Percentiles rank a stretch among this genome's conserved stretches.
These are phyloP conservation scores for Fistulinella cinereoalba DNA, from an alignment of 1,284 basidiomycete genomes.

Conservation along the genomic window DNA sequence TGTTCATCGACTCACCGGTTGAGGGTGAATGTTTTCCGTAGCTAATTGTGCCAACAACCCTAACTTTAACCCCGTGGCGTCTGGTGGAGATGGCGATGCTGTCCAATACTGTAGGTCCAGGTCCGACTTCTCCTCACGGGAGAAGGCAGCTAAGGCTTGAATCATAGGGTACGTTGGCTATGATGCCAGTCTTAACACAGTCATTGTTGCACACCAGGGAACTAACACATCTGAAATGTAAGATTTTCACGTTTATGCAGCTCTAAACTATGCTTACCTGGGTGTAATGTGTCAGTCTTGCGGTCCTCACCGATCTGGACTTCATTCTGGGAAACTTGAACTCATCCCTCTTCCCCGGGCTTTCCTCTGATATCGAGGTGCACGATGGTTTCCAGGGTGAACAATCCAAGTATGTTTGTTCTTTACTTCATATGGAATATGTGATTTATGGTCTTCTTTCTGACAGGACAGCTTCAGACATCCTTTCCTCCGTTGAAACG, in stretches of 20 bases:
- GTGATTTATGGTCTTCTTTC: not conserved
- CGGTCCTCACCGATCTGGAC: constrained; percentile 52
- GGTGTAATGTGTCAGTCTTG: constrained; percentile 34
- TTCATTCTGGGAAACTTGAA: constrained; percentile 39
- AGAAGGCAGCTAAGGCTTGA: no score
- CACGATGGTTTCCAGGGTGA: constrained; percentile 56
- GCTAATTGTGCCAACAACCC: constrained; percentile 54
- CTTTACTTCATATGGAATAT: not conserved
- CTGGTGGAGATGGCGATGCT: constrained; percentile 56
- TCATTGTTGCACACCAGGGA: constrained; percentile 38
- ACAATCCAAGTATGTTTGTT: constrained; percentile 49
- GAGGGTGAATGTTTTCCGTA: constrained; percentile 16
- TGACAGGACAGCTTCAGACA: constrained; percentile 33
- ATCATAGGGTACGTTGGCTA: constrained; percentile 41
- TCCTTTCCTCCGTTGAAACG: constrained; percentile 49
- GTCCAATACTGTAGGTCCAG: constrained; percentile 55
- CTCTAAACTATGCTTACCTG: not conserved
- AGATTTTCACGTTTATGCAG: not conserved
- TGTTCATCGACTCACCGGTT: not conserved
- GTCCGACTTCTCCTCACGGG: no score
- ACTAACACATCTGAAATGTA: constrained; percentile 29
- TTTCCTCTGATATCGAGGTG: constrained; percentile 46
- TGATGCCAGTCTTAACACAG: constrained; percentile 25
- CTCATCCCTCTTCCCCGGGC: constrained; percentile 55
- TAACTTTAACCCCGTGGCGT: constrained; percentile 52